These are phyloP conservation scores for Penicillium cataractarum DNA, from an alignment of 495 filamentous ascomycete species.

Conservation along the genomic window DNA sequence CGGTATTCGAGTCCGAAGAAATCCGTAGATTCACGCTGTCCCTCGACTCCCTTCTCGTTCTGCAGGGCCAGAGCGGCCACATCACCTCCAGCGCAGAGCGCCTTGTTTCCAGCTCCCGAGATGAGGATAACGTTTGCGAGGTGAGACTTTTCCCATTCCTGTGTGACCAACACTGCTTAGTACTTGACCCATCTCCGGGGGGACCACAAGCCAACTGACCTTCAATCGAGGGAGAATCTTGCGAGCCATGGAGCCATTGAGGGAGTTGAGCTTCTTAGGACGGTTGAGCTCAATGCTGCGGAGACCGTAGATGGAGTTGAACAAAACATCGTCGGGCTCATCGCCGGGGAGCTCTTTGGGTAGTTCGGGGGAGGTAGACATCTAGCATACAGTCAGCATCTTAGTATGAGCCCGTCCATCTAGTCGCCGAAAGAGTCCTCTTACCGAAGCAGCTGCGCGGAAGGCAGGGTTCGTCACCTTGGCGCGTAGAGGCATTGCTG, in stretches of 20 bases:
- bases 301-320: conserved; percentile 83
- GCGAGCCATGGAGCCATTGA: conserved; percentile 89
- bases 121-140: conserved; percentile 91
- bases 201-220: conserved; percentile 37
- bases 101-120: conserved; percentile 80
- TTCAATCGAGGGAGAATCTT: conserved; percentile 87
- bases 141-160: conserved; percentile 93
- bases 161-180: conserved; percentile 26
- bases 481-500: conserved; percentile 84
- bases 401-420: neutral
- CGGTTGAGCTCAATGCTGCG: conserved; percentile 94
- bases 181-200: neutral
- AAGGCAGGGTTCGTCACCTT: conserved; percentile 71
- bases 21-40: conserved; percentile 68
- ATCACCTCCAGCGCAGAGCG: conserved; percentile 94
- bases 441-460: conserved; percentile 50
- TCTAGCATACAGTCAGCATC: conserved; percentile 45
- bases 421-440: conserved; percentile 8
- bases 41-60: conserved; percentile 68
- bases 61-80: conserved; percentile 73
- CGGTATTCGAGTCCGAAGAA: conserved; percentile 94
- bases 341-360: conserved; percentile 64
- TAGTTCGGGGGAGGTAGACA: conserved; percentile 54
- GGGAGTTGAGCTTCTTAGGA: conserved; percentile 83
- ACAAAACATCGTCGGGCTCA: conserved; percentile 88